phyloP scores from a whole-genome alignment of 768 basidiomycete species.

The Russula sp. region DNA sequence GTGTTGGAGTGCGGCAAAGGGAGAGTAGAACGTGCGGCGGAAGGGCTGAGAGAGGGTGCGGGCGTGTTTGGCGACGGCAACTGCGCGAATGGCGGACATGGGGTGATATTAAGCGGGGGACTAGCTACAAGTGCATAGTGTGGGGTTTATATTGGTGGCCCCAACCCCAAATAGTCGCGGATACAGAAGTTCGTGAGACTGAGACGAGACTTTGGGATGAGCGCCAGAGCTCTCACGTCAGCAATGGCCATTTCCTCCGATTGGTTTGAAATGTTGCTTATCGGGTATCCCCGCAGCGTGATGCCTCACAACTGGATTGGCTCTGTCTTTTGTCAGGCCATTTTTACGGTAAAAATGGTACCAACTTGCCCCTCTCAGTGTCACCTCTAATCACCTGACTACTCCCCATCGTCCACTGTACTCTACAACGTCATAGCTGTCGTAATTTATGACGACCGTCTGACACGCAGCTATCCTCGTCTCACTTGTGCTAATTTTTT shows the following conservation, averaged over 20 bases:
- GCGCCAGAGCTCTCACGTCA: background rate
- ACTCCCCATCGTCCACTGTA: background rate
- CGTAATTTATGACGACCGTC: background rate
- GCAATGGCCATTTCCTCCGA: background rate
- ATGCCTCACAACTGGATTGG: background rate
- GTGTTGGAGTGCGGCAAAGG: slow-evolving; percentile 48
- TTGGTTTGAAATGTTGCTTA: slow-evolving; percentile 15
- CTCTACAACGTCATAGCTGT: background rate
- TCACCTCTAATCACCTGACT: background rate
- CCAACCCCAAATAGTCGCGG: background rate
- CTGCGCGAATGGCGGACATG: slow-evolving; percentile 31
- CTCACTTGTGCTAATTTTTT: background rate
- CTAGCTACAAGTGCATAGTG: background rate
- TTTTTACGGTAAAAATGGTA: background rate
- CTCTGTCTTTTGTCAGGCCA: background rate
- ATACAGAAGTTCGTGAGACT: background rate
- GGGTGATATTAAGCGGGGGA: background rate
- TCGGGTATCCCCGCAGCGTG: background rate
- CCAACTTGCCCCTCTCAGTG: background rate
- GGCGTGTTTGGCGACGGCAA: slow-evolving; percentile 26
- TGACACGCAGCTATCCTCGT: background rate
- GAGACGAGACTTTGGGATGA: no score
- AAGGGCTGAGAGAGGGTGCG: slow-evolving; percentile 29
- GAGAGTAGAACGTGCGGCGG: slow-evolving; percentile 58
- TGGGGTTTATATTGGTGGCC: background rate